Conservation (phyloP, 1,139 yeast genomes). For the Suhomyces guaymorum region DNA sequence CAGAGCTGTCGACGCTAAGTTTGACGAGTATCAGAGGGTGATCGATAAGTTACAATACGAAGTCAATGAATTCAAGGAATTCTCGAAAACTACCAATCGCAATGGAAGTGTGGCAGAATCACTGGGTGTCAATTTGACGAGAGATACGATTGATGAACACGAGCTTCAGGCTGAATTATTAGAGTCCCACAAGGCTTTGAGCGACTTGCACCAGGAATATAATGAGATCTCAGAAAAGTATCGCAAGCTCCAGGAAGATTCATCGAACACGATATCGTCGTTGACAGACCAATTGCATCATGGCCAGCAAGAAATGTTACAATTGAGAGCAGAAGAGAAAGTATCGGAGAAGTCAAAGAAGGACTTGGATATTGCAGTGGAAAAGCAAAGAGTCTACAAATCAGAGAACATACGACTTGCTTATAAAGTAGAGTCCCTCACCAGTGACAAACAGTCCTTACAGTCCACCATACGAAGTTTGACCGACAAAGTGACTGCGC, state of each 20-base stretch:
- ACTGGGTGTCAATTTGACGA: conserved; percentile 1
- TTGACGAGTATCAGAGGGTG: conserved; percentile 33
- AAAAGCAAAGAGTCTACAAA: conserved; percentile 48
- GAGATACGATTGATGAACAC: conserved; percentile 12
- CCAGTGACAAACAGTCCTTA: conserved; percentile 38
- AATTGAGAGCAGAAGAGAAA: conserved; percentile 23
- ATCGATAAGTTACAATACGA: conserved; percentile 36
- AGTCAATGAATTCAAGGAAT: conserved; percentile 28
- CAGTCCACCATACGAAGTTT: conserved; percentile 34
- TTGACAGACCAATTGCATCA: conserved; percentile 31
- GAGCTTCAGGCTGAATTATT: conserved; percentile 17
- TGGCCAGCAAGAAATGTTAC: conserved; percentile 30
- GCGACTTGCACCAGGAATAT: conserved; percentile 23
- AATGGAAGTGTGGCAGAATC: conserved; percentile 3
- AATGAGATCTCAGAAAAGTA: conserved; percentile 25
- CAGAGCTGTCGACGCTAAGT: conserved; percentile 24
- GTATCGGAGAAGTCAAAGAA: conserved; percentile 34
- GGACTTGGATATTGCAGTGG: conserved; percentile 45
- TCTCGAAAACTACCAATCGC: conserved; percentile 17
- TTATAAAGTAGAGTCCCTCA: conserved; percentile 41
- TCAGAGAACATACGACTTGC: conserved; percentile 52
- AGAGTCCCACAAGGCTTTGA: conserved; percentile 27
- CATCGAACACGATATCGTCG: conserved; percentile 28
- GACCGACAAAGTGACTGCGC: conserved; percentile 31
- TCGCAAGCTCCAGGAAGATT: conserved; percentile 26